Conservation (phyloP, 129 eudicot species). For the Smallanthus sonchifolius region DNA sequence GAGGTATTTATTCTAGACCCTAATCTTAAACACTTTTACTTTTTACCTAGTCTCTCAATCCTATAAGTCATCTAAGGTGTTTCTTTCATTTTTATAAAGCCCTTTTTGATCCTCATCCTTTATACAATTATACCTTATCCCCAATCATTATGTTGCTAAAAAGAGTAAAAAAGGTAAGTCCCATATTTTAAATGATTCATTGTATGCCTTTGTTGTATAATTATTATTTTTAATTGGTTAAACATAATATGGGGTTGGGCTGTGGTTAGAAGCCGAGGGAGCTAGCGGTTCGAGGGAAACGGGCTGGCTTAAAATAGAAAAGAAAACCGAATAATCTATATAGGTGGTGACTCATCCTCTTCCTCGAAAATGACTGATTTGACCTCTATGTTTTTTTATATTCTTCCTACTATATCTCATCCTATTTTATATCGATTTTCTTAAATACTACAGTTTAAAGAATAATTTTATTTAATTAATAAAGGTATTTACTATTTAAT, state of each 20-base stretch:
- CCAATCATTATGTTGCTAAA: not conserved
- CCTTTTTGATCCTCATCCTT: not conserved
- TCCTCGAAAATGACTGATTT: conserved; percentile 33
- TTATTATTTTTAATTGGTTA: not conserved
- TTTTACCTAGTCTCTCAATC: not conserved
- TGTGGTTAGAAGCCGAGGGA: conserved; percentile 9
- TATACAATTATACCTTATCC: not conserved
- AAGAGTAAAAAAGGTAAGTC: not conserved
- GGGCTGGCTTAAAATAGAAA: conserved; percentile 16
- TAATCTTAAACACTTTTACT: not conserved
- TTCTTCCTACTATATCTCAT: not conserved
- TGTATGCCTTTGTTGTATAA: not conserved
- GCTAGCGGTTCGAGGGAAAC: not conserved
- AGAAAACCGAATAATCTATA: not conserved
- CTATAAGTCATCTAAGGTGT: not conserved
- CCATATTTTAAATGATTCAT: not conserved
- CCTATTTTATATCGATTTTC: not conserved
- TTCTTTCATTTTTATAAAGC: not conserved
- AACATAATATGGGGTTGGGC: not conserved
- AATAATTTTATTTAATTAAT: not conserved
- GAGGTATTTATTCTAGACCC: not conserved
- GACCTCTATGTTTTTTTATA: conserved; percentile 25
- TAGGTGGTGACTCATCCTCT: conserved; percentile 36
- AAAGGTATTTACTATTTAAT: too few relatives aligned
- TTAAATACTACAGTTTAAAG: too few relatives aligned